Evolutionary conservation across 2,329 filamentous ascomycete species (phyloP), one percentile per base, ranked within the genome.

Genomic region (Zymoseptoria brevis): DNA sequence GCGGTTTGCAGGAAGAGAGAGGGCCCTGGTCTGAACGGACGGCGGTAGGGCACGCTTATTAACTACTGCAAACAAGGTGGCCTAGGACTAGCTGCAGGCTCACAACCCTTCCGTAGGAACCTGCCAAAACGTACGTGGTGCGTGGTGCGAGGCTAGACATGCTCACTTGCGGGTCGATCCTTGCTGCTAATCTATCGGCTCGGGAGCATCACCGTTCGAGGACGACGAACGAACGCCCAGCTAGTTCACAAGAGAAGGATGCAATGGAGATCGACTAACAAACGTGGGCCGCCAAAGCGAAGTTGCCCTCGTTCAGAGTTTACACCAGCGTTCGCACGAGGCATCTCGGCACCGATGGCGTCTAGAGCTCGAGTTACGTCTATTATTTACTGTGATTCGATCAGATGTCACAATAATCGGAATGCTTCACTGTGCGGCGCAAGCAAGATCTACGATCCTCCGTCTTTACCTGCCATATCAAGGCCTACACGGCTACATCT

Each of bases 171-270:
- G 60, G 59, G 58, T 56, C 53, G 61, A 69, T 67, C 66, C 67
- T 67, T 62, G 67, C 60, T 62, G 68, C 60, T 64, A 67, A 70
- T 70, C 67, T 68, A 67, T 67, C 60, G 62, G 59, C 52, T 49
- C 66, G 61, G 67, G 62, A 67, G 59, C 60, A 63, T 57, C 55
- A 62, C 65, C 62, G 53, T 63, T 64, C 61, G 60, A 58, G 62
- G 57, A 60, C 57, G 55, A 54, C 9, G 19, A 51, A 45, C 35
- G 13, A 45, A 45, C 35, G 35, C 35, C 35, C 35, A 45, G 35
- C 35, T 45, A 45, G 35, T 45, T n/a, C 13, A 41, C 13, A 1
- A 45, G 35, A n/a, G 35, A 45, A 13, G 35, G 35, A 45, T 45
- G 35, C 35, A n/a, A 45, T 45, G 35, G 16, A 45, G 35, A 45